Evolutionary conservation across 345 rosid species (phyloP).

Genomic region (Triadica sebifera): DNA sequence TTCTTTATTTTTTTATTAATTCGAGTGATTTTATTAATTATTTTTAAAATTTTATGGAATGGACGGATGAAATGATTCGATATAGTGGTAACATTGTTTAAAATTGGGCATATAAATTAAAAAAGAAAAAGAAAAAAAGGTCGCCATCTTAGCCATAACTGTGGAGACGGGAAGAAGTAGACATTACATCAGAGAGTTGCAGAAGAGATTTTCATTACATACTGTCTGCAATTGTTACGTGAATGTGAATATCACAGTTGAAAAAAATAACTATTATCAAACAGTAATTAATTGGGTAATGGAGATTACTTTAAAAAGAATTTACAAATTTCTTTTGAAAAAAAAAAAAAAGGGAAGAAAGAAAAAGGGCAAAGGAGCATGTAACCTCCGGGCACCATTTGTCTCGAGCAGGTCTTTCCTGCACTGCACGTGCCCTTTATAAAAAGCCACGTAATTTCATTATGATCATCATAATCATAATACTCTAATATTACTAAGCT

Average conservation of each 20-base stretch:
- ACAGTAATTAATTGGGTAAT: too few relatives aligned
- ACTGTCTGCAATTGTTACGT: neutral
- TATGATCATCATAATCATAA: neutral
- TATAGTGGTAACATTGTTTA: too few relatives aligned
- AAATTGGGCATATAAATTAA: too few relatives aligned
- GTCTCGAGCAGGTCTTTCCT: constrained; percentile 25
- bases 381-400: constrained; percentile 31
- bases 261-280: too few relatives aligned
- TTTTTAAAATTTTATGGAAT: too few relatives aligned
- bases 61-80: too few relatives aligned
- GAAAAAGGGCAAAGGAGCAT: neutral
- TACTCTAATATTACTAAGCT: neutral
- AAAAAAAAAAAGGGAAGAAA: neutral
- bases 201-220: neutral
- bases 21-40: too few relatives aligned
- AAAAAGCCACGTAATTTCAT: constrained; percentile 35
- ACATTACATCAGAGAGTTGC: neutral
- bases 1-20: too few relatives aligned
- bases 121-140: too few relatives aligned
- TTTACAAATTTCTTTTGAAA: neutral
- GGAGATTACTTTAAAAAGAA: too few relatives aligned
- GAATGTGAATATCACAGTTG: too few relatives aligned
- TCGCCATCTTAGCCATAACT: neutral
- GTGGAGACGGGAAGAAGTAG: neutral
- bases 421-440: constrained; percentile 43